Evolutionary conservation across 192 early-diverging fungal species (phyloP), one percentile per base, ranked within the genome.

Genomic region (Coemansia sp.): DNA sequence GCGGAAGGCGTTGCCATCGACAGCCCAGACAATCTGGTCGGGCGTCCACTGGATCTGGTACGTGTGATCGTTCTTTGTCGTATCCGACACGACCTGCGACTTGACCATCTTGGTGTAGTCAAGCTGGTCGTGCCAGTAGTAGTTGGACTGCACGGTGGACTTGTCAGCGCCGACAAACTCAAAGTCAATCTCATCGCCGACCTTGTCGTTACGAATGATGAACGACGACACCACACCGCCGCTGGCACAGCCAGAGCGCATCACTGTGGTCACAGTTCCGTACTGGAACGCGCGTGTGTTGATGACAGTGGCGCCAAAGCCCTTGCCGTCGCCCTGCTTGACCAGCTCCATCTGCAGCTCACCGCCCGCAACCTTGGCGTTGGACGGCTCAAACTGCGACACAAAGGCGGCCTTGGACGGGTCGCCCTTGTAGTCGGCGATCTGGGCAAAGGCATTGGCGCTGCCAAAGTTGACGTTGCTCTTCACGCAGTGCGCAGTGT

Each of bases 131-230:
- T 83, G 72, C 74, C 74, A 84, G 69, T 85, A 89, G 59, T 81
- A 89, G 65, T 87, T 89, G 25, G 85, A 83, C 65, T 89, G 84
- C 17, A 84, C 86, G 12, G 82, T 78, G 4, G 57, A 47, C 14
- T 64, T 69, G 48, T 86, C 72, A 11, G 62, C 57, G 12, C 87
- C 87, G 21, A 89, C 86, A 60, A 82, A 81, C 77, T 89, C 87
- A 57, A 83, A 87, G 57, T 87, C 86, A 15, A 89, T 85, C 59
- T 89, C 87, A 44, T 89, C 86, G 25, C 85, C 85, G 11, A 71
- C 23, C 8, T 68, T 19, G 26, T 77, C 79, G 64, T 86, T 83
- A 5, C 82, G 71, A 48, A 82, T 78, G 42, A 89, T 85, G 44
- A 87, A 69, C 12, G 86, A 84, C 19, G 85, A 84, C 4, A 89